Evolutionary conservation across 345 rosid species (phyloP), one percentile per base, ranked within the genome.

Genomic region (Barbarea vulgaris): DNA sequence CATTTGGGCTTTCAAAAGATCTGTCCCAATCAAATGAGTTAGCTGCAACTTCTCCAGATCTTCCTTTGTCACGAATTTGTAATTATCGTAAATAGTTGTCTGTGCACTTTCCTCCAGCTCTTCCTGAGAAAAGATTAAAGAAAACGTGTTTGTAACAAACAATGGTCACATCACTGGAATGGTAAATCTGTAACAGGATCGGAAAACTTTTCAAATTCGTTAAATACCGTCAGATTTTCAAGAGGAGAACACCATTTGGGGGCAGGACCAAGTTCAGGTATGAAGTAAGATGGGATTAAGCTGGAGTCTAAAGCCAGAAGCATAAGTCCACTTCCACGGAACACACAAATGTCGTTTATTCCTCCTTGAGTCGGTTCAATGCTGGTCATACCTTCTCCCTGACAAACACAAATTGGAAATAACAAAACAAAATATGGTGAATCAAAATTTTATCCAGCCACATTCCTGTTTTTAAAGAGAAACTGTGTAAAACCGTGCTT

Each of bases 341-440:
- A 92, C 67, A 89, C 91, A 73, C 99, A 95, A 36, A 88, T 82
- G 80, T 95, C 97, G 67, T 92, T 95, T 78, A 95, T 92, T 57
- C 75, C 82, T 53, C 99, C 97, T 17, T 84, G 90, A 10, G 88
- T 85, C 39, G 99, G 97, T 84, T 92, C 96, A 75, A 95, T 87
- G 83, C 91, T 90, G 53, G 99, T 90, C 96, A 90, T 83, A 63
- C 89, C 93, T 76, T 89, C 92, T 62, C 93, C 97, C 99, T 95
- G 81, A 7, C 9, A 63, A 39, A 63, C 34, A 42, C 52, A 63
- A n/a, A 63, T 42, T n/a, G 24, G 9, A 44, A 12, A 25, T 25
- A 42, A 63, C 22, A 42, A 72, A 69, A 61, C 21, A 30, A 14
- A 21, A 37, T n/a, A 10, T 7, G 33, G 37, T 19, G 51, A 28